phyloP scores from a whole-genome alignment of 768 basidiomycete genomes.

The Amanita muscaria region DNA sequence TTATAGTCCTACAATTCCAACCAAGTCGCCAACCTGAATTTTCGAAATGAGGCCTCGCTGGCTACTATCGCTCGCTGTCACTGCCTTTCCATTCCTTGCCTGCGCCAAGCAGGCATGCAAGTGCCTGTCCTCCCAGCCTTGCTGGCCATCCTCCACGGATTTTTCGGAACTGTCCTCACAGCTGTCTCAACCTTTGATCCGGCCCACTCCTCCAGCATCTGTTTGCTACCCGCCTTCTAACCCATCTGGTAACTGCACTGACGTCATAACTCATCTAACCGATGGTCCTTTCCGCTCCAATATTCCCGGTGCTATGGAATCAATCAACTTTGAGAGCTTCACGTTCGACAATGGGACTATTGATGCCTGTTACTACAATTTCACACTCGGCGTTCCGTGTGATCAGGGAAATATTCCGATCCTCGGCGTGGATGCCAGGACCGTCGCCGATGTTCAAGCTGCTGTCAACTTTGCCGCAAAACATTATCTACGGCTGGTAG shows the following conservation, averaged over 20 bases:
- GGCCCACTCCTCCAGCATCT: background rate
- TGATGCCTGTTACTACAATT: background rate
- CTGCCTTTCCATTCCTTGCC: background rate
- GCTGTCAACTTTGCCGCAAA: constrained; percentile 11
- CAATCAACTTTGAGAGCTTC: background rate
- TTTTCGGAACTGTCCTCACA: background rate
- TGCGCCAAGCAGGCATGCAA: background rate
- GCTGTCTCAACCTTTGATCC: background rate
- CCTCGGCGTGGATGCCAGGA: constrained; percentile 31
- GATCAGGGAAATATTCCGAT: background rate
- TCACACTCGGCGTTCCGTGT: background rate
- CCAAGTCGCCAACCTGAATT: too few species aligned
- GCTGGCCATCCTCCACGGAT: background rate
- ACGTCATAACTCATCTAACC: background rate
- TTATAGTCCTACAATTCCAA: too few species aligned
- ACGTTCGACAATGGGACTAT: constrained; percentile 1
- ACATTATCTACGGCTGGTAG: constrained; percentile 28
- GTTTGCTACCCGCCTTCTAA: background rate
- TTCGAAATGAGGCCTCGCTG: background rate
- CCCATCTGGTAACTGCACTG: background rate
- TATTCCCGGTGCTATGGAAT: background rate
- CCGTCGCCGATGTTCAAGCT: constrained; percentile 29
- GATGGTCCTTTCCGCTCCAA: background rate
- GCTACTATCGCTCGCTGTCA: background rate
- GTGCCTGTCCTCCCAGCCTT: background rate